Evolutionary conservation across 805 yeast genomes (phyloP), one percentile per base, ranked within the genome.

Genomic region (Candida lessepsii): DNA sequence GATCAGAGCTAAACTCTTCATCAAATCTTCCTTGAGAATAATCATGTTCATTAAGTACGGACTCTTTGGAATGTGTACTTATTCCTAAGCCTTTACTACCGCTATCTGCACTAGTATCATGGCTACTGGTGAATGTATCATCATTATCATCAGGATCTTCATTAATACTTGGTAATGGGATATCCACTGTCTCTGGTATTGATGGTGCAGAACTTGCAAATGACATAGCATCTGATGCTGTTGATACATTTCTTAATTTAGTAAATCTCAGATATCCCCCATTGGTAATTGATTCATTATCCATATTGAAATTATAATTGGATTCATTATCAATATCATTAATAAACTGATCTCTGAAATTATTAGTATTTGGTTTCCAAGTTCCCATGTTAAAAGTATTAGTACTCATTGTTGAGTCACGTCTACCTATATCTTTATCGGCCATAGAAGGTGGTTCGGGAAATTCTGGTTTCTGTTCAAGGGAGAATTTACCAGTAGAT

Each of bases 301-400:
- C 55, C 36, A 44, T 42, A 42, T 48, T 56, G 39, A 59, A 59
- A 37, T 60, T 60, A 27, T 61, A 51, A 7, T 51, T 41, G 1
- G 54, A 67, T 48, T 62, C 75, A 36, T 66, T 68, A 31, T 67
- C 73, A 31, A 63, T 63, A 38, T 65, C 73, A 46, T 58, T 61
- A 29, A 75, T 73, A 41, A 75, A 75, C 38, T 69, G 70, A 43
- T 73, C 78, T 38, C 80, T 60, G 52, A 56, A 74, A 28, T 61
- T 62, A 23, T 61, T 65, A 7, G 83, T 78, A 49, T 79, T 75
- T 2, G 84, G 84, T 52, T 70, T 72, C 85, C 86, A 80, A 19
- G 61, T 61, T 2, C 80, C 81, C 61, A 76, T 61, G 41, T 66
- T 72, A 30, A 76, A 57, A 2, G 67, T 68, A 29, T 50, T 54